Conservation (phyloP, 495 filamentous ascomycete genomes). For the Annulohypoxylon bovei region DNA sequence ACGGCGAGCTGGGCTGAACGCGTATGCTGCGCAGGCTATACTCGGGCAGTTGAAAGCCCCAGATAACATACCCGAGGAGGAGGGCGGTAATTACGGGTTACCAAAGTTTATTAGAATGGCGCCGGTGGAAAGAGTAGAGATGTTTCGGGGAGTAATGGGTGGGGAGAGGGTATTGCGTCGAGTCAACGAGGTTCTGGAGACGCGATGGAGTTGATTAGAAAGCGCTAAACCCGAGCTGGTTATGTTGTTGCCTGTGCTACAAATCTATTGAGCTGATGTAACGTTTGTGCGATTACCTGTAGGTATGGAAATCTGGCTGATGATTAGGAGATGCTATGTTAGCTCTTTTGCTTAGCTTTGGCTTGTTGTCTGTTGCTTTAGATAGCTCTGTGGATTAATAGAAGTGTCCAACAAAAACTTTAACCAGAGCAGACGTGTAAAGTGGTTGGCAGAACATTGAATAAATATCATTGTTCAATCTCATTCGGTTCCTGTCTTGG, state of each 20-base stretch:
- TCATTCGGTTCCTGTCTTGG: background rate
- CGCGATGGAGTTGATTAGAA: slow-evolving; percentile 45
- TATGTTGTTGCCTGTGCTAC: background rate
- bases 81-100: slow-evolving; percentile 55
- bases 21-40: slow-evolving; percentile 79
- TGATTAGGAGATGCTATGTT: background rate
- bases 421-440: no score
- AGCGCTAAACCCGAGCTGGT: background rate
- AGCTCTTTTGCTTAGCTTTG: slow-evolving; percentile 2
- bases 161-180: slow-evolving; percentile 62
- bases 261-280: background rate
- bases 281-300: background rate
- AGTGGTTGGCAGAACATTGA: background rate
- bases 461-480: slow-evolving; percentile 10
- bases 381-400: slow-evolving; percentile 1
- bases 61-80: slow-evolving; percentile 32
- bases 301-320: slow-evolving; percentile 10
- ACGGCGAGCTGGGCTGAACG: slow-evolving; percentile 77
- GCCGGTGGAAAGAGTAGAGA: slow-evolving; percentile 52
- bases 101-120: slow-evolving; percentile 68
- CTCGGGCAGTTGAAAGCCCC: slow-evolving; percentile 61
- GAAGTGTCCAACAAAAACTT: background rate
- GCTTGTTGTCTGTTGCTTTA: slow-evolving; percentile 1
- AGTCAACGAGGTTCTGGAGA: slow-evolving; percentile 54
- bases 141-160: slow-evolving; percentile 62